Base-by-base conservation (phyloP, 208 protist species). In the Endotrypanum monterogeii region DNA sequence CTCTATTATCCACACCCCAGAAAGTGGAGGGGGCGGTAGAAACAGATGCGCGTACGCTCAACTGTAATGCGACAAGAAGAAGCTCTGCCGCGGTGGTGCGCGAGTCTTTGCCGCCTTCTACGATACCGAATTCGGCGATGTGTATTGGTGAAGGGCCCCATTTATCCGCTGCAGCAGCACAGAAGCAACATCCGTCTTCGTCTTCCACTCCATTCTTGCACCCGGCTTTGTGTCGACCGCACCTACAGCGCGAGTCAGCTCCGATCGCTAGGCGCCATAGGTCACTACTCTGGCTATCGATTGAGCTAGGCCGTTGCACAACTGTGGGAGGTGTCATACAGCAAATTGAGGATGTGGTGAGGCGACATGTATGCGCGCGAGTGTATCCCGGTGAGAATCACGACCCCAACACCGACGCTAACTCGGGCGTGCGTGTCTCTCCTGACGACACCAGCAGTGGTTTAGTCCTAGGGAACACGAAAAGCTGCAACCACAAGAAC, bases 281-380 rank as follows among this genome's bases (percentile, higher is more conserved):
- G 37, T 69, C 77, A 30, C 76, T 82, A 3, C 20, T 88, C 51
- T 91, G 87, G 87, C 54, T 88, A 4, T 88, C 83, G 11, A 71
- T 85, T 14, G 80, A 75, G 32, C 28, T 91, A 16, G 63, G 74
- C 1, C 67, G 55, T n/a, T 50, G 60, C 48, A 84, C 87, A 8
- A 87, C 76, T 16, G 66, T 79, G 8, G 72, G 69, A 46, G 52
- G 55, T 48, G 71, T 85, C 16, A 61, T 91, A 44, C 35, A 70
- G 18, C 61, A 61, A n/a, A 73, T 87, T 39, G 67, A 71, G 39
- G 69, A 72, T 39, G 80, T 66, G 65, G 82, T 88, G 28, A 48
- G 82, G 67, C 71, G 83, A 25, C 83, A 79, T 35, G 80, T 91
- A 77, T 58, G 54, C 0, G 83, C 81, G 0, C 25, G 39, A n/a